These are phyloP conservation scores for Raphanus hybrid DNA, from an alignment of 441 rosid species.

Conservation along the genomic window DNA sequence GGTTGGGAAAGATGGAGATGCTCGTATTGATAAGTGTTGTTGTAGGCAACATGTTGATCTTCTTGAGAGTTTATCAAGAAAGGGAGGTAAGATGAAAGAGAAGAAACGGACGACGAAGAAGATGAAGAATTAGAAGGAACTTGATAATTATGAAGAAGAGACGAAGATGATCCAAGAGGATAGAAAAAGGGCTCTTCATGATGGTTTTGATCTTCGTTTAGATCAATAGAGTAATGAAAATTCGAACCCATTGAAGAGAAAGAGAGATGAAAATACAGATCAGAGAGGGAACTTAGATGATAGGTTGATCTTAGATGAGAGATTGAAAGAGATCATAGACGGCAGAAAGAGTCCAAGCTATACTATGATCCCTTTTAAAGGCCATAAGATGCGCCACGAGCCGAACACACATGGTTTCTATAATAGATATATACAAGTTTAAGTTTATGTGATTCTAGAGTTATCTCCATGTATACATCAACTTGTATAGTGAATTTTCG, in stretches of 20 bases:
- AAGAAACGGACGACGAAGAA: constrained; percentile 55
- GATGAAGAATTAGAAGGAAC: constrained; percentile 44
- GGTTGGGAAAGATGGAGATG: constrained; percentile 38
- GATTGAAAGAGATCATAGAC: constrained; percentile 35
- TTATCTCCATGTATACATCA: constrained; percentile 26
- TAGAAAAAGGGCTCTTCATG: constrained; percentile 43
- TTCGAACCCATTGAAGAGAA: constrained; percentile 45
- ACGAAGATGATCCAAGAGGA: constrained; percentile 39
- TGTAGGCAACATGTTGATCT: constrained; percentile 43
- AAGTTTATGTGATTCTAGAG: constrained; percentile 22
- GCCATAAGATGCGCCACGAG: constrained; percentile 35
- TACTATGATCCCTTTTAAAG: constrained; percentile 47
- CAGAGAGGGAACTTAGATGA: constrained; percentile 13
- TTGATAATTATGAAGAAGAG: constrained; percentile 37
- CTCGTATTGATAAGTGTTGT: constrained; percentile 28
- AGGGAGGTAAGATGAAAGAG: constrained; percentile 45
- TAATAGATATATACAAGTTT: not conserved
- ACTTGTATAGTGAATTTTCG: constrained; percentile 33
- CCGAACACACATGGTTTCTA: constrained; percentile 31
- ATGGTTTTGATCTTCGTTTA: constrained; percentile 56
- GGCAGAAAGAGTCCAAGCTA: constrained; percentile 45
- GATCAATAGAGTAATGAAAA: constrained; percentile 57
- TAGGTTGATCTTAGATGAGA: constrained; percentile 18
- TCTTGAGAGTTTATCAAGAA: constrained; percentile 51
- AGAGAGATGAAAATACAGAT: constrained; percentile 15